Percentiles rank a stretch among this genome's conserved stretches.
These are phyloP conservation scores for Camelina sativa DNA, from an alignment of 345 rosid species.

Conservation along the genomic window DNA sequence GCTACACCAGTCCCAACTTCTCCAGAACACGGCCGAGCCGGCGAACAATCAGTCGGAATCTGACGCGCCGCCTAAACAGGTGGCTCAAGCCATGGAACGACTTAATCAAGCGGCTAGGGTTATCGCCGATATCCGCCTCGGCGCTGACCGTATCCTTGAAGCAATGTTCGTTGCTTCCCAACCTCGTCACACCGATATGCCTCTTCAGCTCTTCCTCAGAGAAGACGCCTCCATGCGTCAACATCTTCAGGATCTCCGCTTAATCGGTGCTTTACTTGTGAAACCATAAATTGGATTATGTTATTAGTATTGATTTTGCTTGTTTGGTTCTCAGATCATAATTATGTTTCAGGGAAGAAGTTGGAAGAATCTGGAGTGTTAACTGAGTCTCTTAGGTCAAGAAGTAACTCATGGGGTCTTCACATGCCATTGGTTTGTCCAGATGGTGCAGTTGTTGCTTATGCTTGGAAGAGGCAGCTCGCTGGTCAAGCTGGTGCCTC, in stretches of 20 bases:
- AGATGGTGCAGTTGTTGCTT: conserved; percentile 95
- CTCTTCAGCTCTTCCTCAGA: conserved; percentile 59
- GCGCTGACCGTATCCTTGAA: conserved; percentile 93
- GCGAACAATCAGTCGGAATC: conserved; percentile 42
- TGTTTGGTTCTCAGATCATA: background rate
- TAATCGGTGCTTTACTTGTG: conserved; percentile 51
- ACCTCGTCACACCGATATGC: conserved; percentile 72
- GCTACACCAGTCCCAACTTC: conserved; percentile 48
- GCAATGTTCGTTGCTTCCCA: conserved; percentile 68
- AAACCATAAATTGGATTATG: background rate
- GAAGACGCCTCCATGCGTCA: conserved; percentile 91
- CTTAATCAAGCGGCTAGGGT: conserved; percentile 83
- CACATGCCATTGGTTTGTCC: conserved; percentile 97
- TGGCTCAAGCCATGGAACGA: conserved; percentile 91
- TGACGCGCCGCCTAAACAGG: conserved; percentile 97
- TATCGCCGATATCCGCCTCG: conserved; percentile 86
- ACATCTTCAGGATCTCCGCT: conserved; percentile 79
- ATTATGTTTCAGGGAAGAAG: conserved; percentile 62
- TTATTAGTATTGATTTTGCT: background rate
- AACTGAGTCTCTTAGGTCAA: conserved; percentile 69
- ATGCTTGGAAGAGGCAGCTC: conserved; percentile 97
- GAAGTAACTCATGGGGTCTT: conserved; percentile 93
- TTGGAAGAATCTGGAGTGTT: conserved; percentile 90
- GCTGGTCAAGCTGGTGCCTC: conserved; percentile 99
- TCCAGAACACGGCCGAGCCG: conserved; percentile 37